Evolutionary conservation across 208 protist genomes (phyloP), one percentile per base, ranked within the genome.

Genomic region (Zelonia costaricensis): DNA sequence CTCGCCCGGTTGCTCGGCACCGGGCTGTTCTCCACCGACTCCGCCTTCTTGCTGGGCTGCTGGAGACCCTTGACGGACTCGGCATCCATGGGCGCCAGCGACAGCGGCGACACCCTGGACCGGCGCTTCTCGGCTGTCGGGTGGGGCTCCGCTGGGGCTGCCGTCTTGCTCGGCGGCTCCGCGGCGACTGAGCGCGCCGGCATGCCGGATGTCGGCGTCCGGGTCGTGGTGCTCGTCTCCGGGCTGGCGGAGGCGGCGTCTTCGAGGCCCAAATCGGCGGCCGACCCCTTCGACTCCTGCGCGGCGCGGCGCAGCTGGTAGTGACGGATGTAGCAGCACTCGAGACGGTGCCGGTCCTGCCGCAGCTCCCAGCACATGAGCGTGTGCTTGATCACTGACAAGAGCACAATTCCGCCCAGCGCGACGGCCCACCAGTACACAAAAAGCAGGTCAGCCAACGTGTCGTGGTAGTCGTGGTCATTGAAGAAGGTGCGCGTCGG

Each of bases 341-440:
- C 13, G 31, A 73, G 51, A 6, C 66, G 66, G 0, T 43, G 58
- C 35, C 47, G 39, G 20, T 73, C 66, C 40, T 61, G 58, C 15
- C 53, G 59, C 9, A 66, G 12, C 44, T 73, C 66, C 66, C 66
- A 73, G 28, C 51, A 66, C 66, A 60, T 73, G 25, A 64, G 36
- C 0, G 40, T 30, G 52, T 66, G 66, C 49, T 73, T 59, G 40
- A 51, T 36, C 4, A 15, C 61, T 2, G 58, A 49, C 4, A 65
- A 28, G 7, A 66, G 33, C 1, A 80, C 12, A 9, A 80, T 35
- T 4, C 46, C 22, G 16, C 16, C 51, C 0, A 72, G 49, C 1
- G 65, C 1, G 5, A 71, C 28, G 27, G 66, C 44, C 46, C 53
- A 71, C 62, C 62, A 71, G 63, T 71, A 76, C 7, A 31, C 30